Evolutionary conservation across 371 early-diverging fungal genomes (phyloP).

Genomic region (Rhizopus microsporus): DNA sequence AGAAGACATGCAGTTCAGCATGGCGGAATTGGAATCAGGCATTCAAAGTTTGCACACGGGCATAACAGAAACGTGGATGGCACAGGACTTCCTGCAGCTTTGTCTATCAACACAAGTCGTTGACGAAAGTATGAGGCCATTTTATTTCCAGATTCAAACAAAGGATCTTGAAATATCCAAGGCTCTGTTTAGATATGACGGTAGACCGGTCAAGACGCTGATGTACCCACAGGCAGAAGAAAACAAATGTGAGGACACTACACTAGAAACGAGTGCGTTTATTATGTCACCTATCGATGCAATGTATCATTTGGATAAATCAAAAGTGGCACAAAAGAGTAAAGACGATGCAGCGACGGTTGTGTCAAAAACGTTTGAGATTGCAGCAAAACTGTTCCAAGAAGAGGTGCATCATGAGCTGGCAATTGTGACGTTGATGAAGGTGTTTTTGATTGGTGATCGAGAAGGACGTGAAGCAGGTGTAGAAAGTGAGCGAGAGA

Average conservation of each 20-base stretch:
- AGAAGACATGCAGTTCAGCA: constrained; percentile 1
- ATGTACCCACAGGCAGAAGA: constrained; percentile 21
- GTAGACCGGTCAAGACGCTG: constrained; percentile 26
- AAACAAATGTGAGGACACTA: not conserved
- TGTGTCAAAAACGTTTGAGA: constrained; percentile 40
- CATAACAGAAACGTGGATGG: constrained; percentile 39
- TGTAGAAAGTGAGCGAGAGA: constrained; percentile 45
- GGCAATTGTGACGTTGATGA: constrained; percentile 53
- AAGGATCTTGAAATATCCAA: constrained; percentile 20
- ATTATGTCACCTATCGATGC: constrained; percentile 60
- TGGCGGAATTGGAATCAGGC: constrained; percentile 19
- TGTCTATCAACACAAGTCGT: constrained; percentile 25
- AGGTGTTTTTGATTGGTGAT: constrained; percentile 48
- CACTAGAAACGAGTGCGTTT: constrained; percentile 33
- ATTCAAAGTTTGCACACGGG: constrained; percentile 18
- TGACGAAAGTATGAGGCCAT: constrained; percentile 19
- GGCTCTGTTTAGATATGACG: constrained; percentile 42
- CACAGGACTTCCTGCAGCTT: constrained; percentile 34
- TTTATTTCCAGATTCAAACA: constrained; percentile 28
- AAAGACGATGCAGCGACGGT: constrained; percentile 31
- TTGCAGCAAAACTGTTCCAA: constrained; percentile 25
- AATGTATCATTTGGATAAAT: constrained; percentile 48
- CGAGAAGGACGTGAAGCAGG: constrained; percentile 37
- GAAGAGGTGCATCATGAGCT: constrained; percentile 34
- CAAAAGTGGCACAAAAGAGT: constrained; percentile 27